These are phyloP conservation scores for Intubia oerlemansii DNA, from an alignment of 2,329 filamentous ascomycete species.

Conservation along the genomic window DNA sequence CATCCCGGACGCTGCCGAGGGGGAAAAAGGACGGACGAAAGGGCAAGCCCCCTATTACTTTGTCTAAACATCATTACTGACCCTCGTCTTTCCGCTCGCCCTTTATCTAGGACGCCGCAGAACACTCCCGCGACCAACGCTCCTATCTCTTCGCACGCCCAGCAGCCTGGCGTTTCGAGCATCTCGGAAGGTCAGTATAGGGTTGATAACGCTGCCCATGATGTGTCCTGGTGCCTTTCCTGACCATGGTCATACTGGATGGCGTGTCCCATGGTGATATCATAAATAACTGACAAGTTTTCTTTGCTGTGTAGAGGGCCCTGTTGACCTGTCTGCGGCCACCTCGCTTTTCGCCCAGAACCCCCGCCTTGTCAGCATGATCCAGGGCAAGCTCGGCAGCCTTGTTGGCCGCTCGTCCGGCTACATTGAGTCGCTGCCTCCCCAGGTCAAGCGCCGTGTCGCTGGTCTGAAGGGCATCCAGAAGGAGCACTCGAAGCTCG, in stretches of 20 bases:
- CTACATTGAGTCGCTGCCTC: slow-evolving; percentile 90
- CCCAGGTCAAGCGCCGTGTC: slow-evolving; percentile 76
- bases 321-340: slow-evolving; percentile 67
- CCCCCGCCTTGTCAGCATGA: slow-evolving; percentile 87
- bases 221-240: too few species aligned
- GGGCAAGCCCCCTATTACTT: too few species aligned
- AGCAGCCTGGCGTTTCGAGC: slow-evolving; percentile 80
- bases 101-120: slow-evolving; percentile 88
- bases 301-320: slow-evolving; percentile 44
- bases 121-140: slow-evolving; percentile 93
- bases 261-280: background rate
- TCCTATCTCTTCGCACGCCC: slow-evolving; percentile 91
- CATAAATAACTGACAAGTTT: too few species aligned
- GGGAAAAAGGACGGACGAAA: too few species aligned
- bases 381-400: slow-evolving; percentile 84
- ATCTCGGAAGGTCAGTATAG: slow-evolving; percentile 90
- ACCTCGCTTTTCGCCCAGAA: slow-evolving; percentile 92
- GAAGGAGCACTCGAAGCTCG: slow-evolving; percentile 95
- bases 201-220: slow-evolving; percentile 36
- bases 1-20: too few species aligned
- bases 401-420: slow-evolving; percentile 90
- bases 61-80: too few species aligned
- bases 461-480: slow-evolving; percentile 93
- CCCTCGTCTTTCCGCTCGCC: too few species aligned
- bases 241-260: too few species aligned